Base-by-base conservation (phyloP, 2,329 filamentous ascomycete species). In the Botrytis paeoniae region DNA sequence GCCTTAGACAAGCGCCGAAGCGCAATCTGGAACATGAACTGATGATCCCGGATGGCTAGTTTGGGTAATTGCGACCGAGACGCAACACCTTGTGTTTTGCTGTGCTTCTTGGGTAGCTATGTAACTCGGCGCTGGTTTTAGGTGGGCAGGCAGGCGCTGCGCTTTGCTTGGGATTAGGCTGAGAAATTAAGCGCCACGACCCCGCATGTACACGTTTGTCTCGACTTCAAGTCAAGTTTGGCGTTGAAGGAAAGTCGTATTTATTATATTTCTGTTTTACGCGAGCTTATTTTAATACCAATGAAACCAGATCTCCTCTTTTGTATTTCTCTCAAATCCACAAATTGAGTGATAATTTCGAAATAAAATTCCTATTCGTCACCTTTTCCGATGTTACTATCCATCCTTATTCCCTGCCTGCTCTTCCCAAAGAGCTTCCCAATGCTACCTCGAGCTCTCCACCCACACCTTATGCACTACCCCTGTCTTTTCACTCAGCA, bases 111-210 rank as follows among this genome's bases (percentile, higher is more conserved):
- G 9, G 45, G 61, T 63, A 51, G 63, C 22, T 29, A 43, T 62
- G 37, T 32, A 32, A 41, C 61, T 63, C 1, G 45, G 35, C 3
- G 6, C 37, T 10, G 29, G 57, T 60, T 10, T 18, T 25, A 60
- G 32, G 18, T 20, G 43, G 62, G n/a, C 25, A 22, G 22, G 35
- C 45, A 22, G 48, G 6, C 48, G 37, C 35, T 68, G 65, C 9
- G 65, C 37, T 69, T 32, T 57, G 65, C 48, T 57, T 41, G 10
- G 35, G 35, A 32, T n/a, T 43, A n/a, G 41, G 35, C n/a, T 57
- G 48, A 59, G 14, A 57, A 43, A 45, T 66, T 66, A 66, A 71
- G 70, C 70, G 70, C 70, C 70, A 32, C 37, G 35, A 54, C 29
- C 61, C 61, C 29, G 61, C 70, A 71, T 71, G 10, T n/a, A 39